These are phyloP conservation scores for Pelargonium cotyledonis DNA, from an alignment of 441 rosid species.

Conservation along the genomic window DNA sequence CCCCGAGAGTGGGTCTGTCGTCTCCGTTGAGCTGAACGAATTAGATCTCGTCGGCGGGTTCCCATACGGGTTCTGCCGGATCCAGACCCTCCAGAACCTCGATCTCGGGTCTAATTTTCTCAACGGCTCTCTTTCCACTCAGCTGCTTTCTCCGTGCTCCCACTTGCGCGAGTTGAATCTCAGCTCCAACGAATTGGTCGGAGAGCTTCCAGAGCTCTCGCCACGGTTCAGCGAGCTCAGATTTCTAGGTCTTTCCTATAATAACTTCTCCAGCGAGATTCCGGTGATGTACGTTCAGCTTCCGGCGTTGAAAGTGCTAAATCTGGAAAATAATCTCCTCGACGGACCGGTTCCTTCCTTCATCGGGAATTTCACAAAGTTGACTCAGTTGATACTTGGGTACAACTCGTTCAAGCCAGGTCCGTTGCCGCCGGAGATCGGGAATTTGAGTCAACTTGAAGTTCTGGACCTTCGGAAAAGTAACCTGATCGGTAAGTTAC, in stretches of 20 bases:
- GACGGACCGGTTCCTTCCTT: constrained; percentile 44
- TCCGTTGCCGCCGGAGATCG: constrained; percentile 40
- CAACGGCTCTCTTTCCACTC: constrained; percentile 36
- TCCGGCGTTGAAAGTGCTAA: constrained; percentile 27
- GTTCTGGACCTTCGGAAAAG: constrained; percentile 22
- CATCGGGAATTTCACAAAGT: constrained; percentile 42
- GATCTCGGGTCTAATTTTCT: constrained; percentile 32
- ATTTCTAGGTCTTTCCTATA: constrained; percentile 36
- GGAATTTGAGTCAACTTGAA: constrained; percentile 46
- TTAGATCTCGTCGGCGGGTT: constrained; percentile 31
- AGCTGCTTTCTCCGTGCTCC: constrained; percentile 43
- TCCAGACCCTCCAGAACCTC: constrained; percentile 46
- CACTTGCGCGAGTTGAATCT: constrained; percentile 34
- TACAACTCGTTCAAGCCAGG: constrained; percentile 35
- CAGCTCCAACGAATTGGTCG: constrained; percentile 33
- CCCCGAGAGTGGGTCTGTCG: neutral
- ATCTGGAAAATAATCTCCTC: constrained; percentile 29
- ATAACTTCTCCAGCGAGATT: constrained; percentile 42
- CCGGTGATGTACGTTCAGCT: constrained; percentile 46
- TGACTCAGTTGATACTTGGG: constrained; percentile 37
- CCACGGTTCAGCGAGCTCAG: constrained; percentile 27
- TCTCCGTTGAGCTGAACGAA: neutral
- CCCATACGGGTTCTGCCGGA: constrained; percentile 53
- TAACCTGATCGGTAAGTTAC: constrained; percentile 47
- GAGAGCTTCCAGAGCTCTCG: constrained; percentile 49